A percentile compares a stretch with the other conserved stretches of the same genome.
Evolutionary conservation across 2,329 filamentous ascomycete species (phyloP).

Genomic region (Nectriaceae sp.): DNA sequence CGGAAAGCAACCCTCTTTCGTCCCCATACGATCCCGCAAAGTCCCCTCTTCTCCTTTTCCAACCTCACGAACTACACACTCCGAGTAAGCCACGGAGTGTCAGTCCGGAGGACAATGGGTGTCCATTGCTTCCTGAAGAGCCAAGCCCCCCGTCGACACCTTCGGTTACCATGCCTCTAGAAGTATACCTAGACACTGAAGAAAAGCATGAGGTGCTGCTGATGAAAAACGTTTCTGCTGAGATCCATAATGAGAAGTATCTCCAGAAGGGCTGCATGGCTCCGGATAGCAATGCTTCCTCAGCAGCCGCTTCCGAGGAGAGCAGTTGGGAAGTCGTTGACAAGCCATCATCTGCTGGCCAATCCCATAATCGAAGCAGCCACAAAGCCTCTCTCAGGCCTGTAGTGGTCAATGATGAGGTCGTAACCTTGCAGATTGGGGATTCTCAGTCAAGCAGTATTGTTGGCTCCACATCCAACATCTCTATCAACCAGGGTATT

Average conservation of each 20-base stretch:
- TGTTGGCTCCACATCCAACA: no score
- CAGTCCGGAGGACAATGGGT: not conserved
- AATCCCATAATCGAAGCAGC: not conserved
- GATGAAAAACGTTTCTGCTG: constrained; percentile 1
- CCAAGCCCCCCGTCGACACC: constrained; percentile 7
- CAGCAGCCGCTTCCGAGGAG: not conserved
- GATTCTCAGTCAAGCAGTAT: no score
- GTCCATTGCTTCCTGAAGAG: constrained; percentile 10
- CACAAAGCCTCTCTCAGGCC: not conserved
- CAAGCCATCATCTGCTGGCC: not conserved
- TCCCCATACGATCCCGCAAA: constrained; percentile 2
- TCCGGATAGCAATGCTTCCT: no score
- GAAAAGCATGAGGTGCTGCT: constrained; percentile 15
- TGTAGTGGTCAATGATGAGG: not conserved
- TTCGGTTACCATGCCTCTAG: constrained; percentile 10
- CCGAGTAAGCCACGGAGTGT: not conserved
- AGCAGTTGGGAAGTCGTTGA: constrained; percentile 13
- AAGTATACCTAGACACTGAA: constrained; percentile 15
- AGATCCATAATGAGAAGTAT: no score
- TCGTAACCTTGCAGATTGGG: no score
- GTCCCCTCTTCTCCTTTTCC: constrained; percentile 5
- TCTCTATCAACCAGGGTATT: no score
- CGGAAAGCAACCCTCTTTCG: constrained; percentile 4
- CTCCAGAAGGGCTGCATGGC: no score
- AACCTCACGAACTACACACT: constrained; percentile 2